These are phyloP conservation scores for Phaeosphaeria sp. DNA, from an alignment of 2,329 filamentous ascomycete genomes.

Conservation along the genomic window DNA sequence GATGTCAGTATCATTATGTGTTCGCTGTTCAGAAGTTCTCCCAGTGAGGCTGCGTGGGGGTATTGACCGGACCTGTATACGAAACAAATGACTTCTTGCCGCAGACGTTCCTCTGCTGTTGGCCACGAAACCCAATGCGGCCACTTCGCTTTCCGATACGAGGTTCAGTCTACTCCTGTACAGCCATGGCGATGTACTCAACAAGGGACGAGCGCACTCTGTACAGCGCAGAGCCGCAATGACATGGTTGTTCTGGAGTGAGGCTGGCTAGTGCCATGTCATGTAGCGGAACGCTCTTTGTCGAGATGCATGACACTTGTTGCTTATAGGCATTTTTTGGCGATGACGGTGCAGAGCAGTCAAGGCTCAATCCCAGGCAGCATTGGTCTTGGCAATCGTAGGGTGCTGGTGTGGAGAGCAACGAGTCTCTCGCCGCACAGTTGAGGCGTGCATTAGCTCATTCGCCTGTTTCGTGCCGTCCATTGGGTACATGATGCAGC, in stretches of 20 bases:
- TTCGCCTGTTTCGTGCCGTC: background rate
- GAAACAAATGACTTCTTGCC: background rate
- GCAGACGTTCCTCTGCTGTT: background rate
- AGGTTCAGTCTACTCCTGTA: constrained; percentile 1
- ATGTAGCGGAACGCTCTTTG: background rate
- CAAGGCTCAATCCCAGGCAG: constrained; percentile 30
- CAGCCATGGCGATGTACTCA: background rate
- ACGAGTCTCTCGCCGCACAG: background rate
- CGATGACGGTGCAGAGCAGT: constrained; percentile 28
- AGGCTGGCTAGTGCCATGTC: constrained; percentile 20
- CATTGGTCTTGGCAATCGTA: constrained; percentile 27
- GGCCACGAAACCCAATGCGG: background rate
- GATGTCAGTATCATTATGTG: constrained; percentile 2
- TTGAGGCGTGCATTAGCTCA: constrained; percentile 3
- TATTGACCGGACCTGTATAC: background rate
- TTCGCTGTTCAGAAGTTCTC: background rate
- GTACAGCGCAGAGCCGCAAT: constrained; percentile 17
- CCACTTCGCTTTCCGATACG: constrained; percentile 1
- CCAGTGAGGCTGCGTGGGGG: constrained; percentile 9
- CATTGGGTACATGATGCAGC: constrained; percentile 1
- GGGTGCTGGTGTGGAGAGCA: constrained; percentile 12
- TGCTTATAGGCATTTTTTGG: constrained; percentile 27
- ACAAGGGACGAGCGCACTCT: background rate
- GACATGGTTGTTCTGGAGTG: constrained; percentile 12
- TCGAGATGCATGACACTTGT: background rate